These are phyloP conservation scores for Leptomonas pyrrhocoris DNA, from an alignment of 208 protist species.

Conservation along the genomic window DNA sequence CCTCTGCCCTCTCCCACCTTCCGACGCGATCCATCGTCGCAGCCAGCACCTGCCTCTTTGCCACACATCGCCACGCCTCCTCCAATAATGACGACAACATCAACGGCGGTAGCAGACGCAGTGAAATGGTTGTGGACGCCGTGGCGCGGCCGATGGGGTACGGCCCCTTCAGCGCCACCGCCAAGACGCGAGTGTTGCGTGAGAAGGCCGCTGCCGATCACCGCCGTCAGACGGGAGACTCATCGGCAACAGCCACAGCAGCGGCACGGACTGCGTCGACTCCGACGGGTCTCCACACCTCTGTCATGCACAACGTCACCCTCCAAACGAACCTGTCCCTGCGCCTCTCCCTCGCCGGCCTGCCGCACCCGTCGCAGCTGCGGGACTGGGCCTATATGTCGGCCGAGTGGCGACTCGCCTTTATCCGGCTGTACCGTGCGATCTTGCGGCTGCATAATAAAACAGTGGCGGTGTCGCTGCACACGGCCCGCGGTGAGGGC, in stretches of 20 bases:
- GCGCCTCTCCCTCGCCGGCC: slow-evolving; percentile 55
- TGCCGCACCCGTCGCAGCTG: slow-evolving; percentile 72
- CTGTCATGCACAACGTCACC: slow-evolving; percentile 51
- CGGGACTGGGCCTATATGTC: slow-evolving; percentile 42
- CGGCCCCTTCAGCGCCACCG: slow-evolving; percentile 65
- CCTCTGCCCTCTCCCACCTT: too few species aligned
- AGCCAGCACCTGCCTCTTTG: not conserved
- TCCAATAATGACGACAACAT: not conserved
- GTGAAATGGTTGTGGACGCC: slow-evolving; percentile 7
- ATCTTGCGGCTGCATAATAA: slow-evolving; percentile 85
- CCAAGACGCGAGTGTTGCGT: slow-evolving; percentile 29
- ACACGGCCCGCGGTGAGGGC: slow-evolving; percentile 26
- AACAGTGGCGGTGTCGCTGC: slow-evolving; percentile 62
- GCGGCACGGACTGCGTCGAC: slow-evolving; percentile 1
- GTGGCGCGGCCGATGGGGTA: slow-evolving; percentile 39
- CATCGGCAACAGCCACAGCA: not conserved
- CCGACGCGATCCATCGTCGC: too few species aligned
- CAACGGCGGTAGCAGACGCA: not conserved
- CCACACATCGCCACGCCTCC: slow-evolving; percentile 3
- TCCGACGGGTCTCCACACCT: slow-evolving; percentile 9
- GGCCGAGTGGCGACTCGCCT: slow-evolving; percentile 58
- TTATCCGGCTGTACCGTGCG: slow-evolving; percentile 76
- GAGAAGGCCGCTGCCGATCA: slow-evolving; percentile 4
- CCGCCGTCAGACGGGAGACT: too few species aligned
- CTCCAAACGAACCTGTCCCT: slow-evolving; percentile 58